Percentiles rank a stretch among this genome's conserved stretches.
phyloP scores from a whole-genome alignment of 139 green algal genomes.

The Nannochloris sp. region DNA sequence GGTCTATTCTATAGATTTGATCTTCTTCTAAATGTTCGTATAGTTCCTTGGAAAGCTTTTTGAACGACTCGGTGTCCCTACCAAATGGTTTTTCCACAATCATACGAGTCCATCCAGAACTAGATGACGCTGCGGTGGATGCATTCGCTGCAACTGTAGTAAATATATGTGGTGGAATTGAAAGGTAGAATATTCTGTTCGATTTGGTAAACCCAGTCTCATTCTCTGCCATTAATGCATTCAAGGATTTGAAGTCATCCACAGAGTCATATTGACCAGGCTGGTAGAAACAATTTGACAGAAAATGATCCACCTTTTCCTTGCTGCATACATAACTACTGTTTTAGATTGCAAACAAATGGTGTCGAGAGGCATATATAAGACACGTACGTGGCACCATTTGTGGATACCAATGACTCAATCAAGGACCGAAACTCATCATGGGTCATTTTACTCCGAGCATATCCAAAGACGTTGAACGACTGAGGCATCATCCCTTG shows the following conservation, averaged over 20 bases:
- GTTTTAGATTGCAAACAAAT: not conserved
- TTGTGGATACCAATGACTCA: conserved; percentile 67
- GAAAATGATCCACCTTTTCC: conserved; percentile 67
- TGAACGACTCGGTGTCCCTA: conserved; percentile 67
- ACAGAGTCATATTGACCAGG: conserved; percentile 60
- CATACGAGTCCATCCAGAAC: conserved; percentile 86
- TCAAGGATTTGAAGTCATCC: conserved; percentile 64
- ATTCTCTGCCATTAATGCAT: conserved; percentile 44
- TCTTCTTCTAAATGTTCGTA: conserved; percentile 82
- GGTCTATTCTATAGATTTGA: conserved; percentile 98
- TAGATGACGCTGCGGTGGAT: conserved; percentile 55
- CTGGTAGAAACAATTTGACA: conserved; percentile 83
- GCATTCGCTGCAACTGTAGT: conserved; percentile 60
- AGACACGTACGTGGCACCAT: not conserved
- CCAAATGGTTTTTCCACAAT: conserved; percentile 99
- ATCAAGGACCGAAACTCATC: conserved; percentile 83
- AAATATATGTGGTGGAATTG: conserved; percentile 93
- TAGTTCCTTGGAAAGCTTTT: conserved; percentile 62
- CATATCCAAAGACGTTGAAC: conserved; percentile 89
- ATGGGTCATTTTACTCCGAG: conserved; percentile 82
- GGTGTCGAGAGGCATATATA: not conserved
- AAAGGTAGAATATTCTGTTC: conserved; percentile 97
- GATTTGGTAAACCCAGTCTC: conserved; percentile 42
- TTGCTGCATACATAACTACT: conserved; percentile 39
- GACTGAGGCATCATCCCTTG: conserved; percentile 76